phyloP scores from a whole-genome alignment of 257 asterid species.

The Nicotiana sylvestris region DNA sequence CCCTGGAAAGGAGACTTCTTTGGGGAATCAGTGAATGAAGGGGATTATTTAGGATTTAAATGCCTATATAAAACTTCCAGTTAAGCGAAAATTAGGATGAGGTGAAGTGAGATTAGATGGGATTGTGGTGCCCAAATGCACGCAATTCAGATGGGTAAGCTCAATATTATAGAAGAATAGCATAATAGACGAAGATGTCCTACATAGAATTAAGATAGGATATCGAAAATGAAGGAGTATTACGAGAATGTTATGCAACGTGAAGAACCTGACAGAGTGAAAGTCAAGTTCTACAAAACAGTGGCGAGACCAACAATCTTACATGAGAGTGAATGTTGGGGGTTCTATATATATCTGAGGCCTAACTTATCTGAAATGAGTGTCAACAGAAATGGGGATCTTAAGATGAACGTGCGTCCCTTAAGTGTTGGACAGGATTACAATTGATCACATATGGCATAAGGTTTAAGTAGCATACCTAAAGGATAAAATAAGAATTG shows the following conservation, averaged over 20 bases:
- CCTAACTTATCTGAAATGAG: neutral
- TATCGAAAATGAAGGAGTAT: neutral
- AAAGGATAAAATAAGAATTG: neutral
- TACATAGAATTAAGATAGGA: neutral
- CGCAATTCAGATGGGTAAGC: neutral
- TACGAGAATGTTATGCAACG: neutral
- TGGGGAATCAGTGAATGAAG: neutral
- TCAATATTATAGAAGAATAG: neutral
- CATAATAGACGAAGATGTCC: neutral
- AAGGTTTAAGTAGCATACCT: neutral
- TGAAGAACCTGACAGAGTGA: neutral
- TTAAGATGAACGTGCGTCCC: neutral
- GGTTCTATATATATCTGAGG: neutral
- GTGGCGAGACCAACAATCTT: neutral
- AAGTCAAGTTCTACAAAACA: neutral
- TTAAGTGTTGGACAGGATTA: neutral
- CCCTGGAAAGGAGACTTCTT: neutral
- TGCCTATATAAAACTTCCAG: neutral
- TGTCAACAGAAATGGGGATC: neutral
- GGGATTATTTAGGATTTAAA: neutral
- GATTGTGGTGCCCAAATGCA: neutral
- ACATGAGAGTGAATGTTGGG: neutral
- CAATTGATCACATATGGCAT: neutral
- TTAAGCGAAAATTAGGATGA: neutral
- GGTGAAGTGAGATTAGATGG: conserved; percentile 4